Conservation (phyloP, 23 red algal species). For the Pyropia yezoensis region DNA sequence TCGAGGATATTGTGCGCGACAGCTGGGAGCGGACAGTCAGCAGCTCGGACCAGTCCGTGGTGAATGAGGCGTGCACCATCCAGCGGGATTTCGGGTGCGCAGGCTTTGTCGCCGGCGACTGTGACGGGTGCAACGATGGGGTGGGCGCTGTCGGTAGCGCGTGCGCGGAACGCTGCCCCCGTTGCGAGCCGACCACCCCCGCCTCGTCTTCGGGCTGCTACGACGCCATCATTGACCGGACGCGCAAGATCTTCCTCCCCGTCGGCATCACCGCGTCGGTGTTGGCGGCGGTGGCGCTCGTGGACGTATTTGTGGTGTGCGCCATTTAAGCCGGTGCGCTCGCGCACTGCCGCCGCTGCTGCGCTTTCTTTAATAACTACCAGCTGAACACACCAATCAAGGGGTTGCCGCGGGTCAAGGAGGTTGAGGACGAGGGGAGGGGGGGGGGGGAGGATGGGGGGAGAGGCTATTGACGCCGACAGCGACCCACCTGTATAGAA, state of each 20-base stretch:
- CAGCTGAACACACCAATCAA: too few relatives aligned
- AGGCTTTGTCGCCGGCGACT: conserved; percentile 27
- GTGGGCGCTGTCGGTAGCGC: not conserved
- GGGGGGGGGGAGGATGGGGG: too few relatives aligned
- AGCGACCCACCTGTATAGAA: too few relatives aligned
- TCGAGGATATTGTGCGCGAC: not conserved
- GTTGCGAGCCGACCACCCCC: not conserved
- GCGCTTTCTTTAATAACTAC: too few relatives aligned
- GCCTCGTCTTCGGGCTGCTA: conserved; percentile 7
- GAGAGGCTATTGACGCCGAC: too few relatives aligned
- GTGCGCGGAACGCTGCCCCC: not conserved
- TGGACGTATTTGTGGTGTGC: conserved; percentile 11
- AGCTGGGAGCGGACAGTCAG: conserved; percentile 16
- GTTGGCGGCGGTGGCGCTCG: conserved; percentile 3
- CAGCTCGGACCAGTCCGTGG: not conserved
- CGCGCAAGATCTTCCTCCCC: conserved; percentile 13
- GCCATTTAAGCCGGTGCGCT: not conserved
- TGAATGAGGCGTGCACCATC: conserved; percentile 8
- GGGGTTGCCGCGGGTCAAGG: too few relatives aligned
- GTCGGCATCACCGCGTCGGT: conserved; percentile 2
- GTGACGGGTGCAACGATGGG: not conserved
- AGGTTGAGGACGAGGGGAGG: too few relatives aligned
- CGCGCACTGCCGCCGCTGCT: too few relatives aligned
- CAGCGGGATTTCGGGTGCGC: conserved; percentile 19
- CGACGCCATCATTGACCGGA: not conserved